Base-by-base conservation (phyloP, 257 asterid genomes). In the Solanum gracilifrons region DNA sequence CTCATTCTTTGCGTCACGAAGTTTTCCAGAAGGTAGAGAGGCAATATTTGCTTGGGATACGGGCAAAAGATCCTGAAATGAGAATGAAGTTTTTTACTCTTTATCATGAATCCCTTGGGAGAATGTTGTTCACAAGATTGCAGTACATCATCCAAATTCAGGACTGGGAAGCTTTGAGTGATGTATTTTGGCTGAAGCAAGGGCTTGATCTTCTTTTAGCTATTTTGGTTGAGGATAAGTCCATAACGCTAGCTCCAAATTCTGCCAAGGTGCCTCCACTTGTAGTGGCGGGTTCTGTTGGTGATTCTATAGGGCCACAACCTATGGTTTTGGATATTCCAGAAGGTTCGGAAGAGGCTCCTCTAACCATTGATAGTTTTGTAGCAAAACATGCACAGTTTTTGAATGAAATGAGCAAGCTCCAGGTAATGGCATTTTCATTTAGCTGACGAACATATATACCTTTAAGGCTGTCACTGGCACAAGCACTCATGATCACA, bases 171-270 rank as follows among this genome's bases (percentile, higher is more conserved):
- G 98, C 99, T 88, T 87, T 97, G 88, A 95, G 98, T 90, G 99
- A 97, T 91, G 98, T 95, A 39, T 97, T 97, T 90, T 97, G 99
- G 99, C 98, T 97, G 86, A 97, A 97, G 88, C 99, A 97, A 93
- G 99, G 99, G 48, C 99, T 97, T 91, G 99, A 97, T 92, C 99
- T 97, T 88, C 98, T 97, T 87, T 92, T 97, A 92, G 98, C 99
- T 86, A 94, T 97, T 89, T 87, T 96, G 74, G 99, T 97, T 58
- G 99, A 94, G 93, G 96, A 96, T 89, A 97, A 96, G 90, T 96
- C 98, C 60, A 96, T 97, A 83, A 96, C 98, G 2, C 93, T 97
- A 68, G 98, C 99, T 89, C 99, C 99, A 83, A 97, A 97, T 92
- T 95, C 98, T 55, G 99, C 98, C 84, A 97, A 94, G 92, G 94